These are phyloP conservation scores for Psidium friedrichsthalianum DNA, from an alignment of 345 rosid genomes.

Conservation along the genomic window DNA sequence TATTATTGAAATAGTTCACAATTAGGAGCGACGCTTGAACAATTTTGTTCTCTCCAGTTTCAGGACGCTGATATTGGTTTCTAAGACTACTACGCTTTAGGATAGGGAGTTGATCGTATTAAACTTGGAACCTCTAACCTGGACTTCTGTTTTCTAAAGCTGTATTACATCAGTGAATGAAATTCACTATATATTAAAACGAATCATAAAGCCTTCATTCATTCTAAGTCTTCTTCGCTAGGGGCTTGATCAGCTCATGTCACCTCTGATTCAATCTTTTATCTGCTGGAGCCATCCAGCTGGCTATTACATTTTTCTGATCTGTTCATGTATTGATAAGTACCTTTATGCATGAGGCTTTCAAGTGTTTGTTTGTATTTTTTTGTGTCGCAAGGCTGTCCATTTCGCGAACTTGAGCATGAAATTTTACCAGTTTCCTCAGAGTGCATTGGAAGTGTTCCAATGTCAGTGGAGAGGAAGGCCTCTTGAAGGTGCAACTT, in stretches of 20 bases:
- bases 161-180: not conserved
- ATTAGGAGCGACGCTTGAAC: not conserved
- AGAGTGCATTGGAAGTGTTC: not conserved
- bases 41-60: not conserved
- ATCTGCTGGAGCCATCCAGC: not conserved
- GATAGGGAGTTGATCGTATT: not conserved
- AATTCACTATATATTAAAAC: not conserved
- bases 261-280: not conserved
- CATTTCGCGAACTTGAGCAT: not conserved
- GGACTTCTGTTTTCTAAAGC: not conserved
- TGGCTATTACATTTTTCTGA: not conserved
- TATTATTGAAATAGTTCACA: not conserved
- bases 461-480: not conserved
- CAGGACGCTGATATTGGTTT: not conserved
- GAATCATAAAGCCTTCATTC: not conserved
- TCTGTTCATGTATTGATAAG: not conserved
- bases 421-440: not conserved
- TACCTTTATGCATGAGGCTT: not conserved
- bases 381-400: not conserved
- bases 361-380: not conserved
- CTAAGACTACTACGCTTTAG: not conserved
- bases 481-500: not conserved
- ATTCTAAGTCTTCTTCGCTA: not conserved
- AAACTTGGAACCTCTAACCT: not conserved
- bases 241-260: not conserved